A percentile compares a stretch with the other conserved stretches of the same genome.
Evolutionary conservation across 768 basidiomycete species (phyloP).

Genomic region (Gymnopilus junonius): DNA sequence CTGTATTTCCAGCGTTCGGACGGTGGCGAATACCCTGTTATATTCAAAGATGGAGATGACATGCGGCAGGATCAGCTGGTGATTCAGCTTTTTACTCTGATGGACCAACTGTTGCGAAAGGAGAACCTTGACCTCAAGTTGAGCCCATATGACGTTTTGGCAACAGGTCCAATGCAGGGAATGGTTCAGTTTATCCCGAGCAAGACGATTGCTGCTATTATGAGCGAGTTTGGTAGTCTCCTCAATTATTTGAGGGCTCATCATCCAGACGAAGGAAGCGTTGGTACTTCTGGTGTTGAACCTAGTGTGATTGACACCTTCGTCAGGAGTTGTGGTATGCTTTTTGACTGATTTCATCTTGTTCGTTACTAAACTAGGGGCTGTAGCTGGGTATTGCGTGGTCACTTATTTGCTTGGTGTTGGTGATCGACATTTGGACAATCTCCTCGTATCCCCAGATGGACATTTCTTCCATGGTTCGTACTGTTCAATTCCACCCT

Average conservation of each 20-base stretch:
- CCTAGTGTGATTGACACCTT: conserved; percentile 95
- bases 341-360: not conserved
- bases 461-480: conserved; percentile 98
- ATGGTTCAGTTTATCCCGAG: conserved; percentile 97
- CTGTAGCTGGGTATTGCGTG: conserved; percentile 95
- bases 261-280: conserved; percentile 92
- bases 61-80: conserved; percentile 98
- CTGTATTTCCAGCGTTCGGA: conserved; percentile 89
- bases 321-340: conserved; percentile 91
- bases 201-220: conserved; percentile 94
- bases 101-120: conserved; percentile 92
- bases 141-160: conserved; percentile 90
- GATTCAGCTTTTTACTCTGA: conserved; percentile 97
- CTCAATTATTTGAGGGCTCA: conserved; percentile 87
- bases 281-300: conserved; percentile 94
- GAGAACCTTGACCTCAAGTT: conserved; percentile 95
- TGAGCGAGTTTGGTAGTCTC: conserved; percentile 87
- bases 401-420: conserved; percentile 96
- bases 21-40: conserved; percentile 88
- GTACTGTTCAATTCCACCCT: conserved; percentile 13
- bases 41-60: conserved; percentile 99
- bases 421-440: conserved; percentile 96
- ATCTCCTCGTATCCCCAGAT: conserved; percentile 90
- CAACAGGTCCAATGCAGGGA: conserved; percentile 89
- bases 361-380: conserved; percentile 5